phyloP scores from a whole-genome alignment of 495 filamentous ascomycete species.

The Wilcoxina mikolae region DNA sequence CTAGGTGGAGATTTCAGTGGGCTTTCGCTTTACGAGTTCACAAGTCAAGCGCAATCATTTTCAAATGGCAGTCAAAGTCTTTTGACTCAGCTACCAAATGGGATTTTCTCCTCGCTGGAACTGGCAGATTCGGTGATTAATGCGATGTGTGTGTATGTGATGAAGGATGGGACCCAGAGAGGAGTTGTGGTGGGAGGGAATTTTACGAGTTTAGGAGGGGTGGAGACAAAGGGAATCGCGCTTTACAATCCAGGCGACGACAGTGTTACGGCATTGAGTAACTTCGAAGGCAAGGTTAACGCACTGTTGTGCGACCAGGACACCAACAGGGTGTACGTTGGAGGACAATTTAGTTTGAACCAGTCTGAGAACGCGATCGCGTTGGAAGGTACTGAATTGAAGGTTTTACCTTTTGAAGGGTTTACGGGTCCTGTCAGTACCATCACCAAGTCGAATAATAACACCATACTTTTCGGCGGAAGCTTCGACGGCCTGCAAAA shows the following conservation, averaged over 20 bases:
- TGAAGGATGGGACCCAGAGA: slow-evolving; percentile 48
- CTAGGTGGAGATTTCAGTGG: slow-evolving; percentile 82
- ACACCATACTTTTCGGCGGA: slow-evolving; percentile 82
- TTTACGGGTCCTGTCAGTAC: slow-evolving; percentile 88
- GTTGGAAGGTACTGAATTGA: slow-evolving; percentile 66
- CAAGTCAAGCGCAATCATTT: slow-evolving; percentile 56
- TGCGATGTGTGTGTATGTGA: slow-evolving; percentile 69
- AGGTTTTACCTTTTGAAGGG: slow-evolving; percentile 73
- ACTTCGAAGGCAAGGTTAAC: slow-evolving; percentile 66
- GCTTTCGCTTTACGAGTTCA: slow-evolving; percentile 76
- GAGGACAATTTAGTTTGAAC: slow-evolving; percentile 63
- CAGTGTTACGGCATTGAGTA: slow-evolving; percentile 53
- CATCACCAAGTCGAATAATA: slow-evolving; percentile 62
- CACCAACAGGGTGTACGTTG: slow-evolving; percentile 77
- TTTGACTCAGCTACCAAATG: slow-evolving; percentile 71
- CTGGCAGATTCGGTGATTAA: slow-evolving; percentile 68
- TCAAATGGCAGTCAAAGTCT: slow-evolving; percentile 70
- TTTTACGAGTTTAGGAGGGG: slow-evolving; percentile 78
- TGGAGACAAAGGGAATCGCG: slow-evolving; percentile 63
- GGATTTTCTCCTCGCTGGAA: slow-evolving; percentile 56
- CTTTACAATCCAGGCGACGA: slow-evolving; percentile 57
- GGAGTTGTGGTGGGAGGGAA: slow-evolving; percentile 83
- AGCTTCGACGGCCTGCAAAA: slow-evolving; percentile 87
- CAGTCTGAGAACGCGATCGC: slow-evolving; percentile 73
- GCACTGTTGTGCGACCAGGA: slow-evolving; percentile 69